phyloP scores from a whole-genome alignment of 192 early-diverging fungal genomes.

The Coemansia sp. region DNA sequence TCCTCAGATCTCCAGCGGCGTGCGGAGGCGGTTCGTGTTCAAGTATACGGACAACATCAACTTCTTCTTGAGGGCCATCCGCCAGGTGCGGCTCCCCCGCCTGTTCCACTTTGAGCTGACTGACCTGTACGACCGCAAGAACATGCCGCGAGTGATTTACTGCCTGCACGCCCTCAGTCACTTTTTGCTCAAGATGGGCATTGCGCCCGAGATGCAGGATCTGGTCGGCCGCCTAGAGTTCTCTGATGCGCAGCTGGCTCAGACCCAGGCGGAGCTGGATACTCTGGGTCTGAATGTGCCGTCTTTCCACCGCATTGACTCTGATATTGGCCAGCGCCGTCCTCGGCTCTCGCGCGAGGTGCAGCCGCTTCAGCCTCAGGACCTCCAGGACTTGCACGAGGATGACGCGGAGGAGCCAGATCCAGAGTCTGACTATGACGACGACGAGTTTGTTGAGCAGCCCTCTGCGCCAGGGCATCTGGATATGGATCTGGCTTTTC shows the following conservation, averaged over 20 bases:
- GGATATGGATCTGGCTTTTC: slow-evolving; percentile 31
- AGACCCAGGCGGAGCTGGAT: slow-evolving; percentile 83
- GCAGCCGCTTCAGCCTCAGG: slow-evolving; percentile 44
- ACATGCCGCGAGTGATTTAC: slow-evolving; percentile 98
- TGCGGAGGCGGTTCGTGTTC: slow-evolving; percentile 76
- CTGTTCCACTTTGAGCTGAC: slow-evolving; percentile 98
- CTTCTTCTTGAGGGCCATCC: slow-evolving; percentile 82
- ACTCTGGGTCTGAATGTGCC: slow-evolving; percentile 83
- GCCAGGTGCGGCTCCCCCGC: slow-evolving; percentile 79
- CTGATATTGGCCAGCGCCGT: slow-evolving; percentile 43
- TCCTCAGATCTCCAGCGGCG: slow-evolving; percentile 26
- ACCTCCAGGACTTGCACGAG: slow-evolving; percentile 32
- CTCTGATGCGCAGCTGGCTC: slow-evolving; percentile 65
- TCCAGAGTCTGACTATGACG: neutral
- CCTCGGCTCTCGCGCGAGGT: slow-evolving; percentile 52
- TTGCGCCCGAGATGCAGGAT: slow-evolving; percentile 90
- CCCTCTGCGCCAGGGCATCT: neutral
- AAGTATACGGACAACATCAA: slow-evolving; percentile 99
- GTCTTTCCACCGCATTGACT: slow-evolving; percentile 83
- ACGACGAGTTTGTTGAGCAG: slow-evolving; percentile 12
- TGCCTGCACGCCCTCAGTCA: slow-evolving; percentile 98
- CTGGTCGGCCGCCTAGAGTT: slow-evolving; percentile 92
- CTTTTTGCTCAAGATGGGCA: slow-evolving; percentile 79
- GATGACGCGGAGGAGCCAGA: slow-evolving; percentile 30
- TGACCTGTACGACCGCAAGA: slow-evolving; percentile 98